A percentile compares a stretch with the other conserved stretches of the same genome.
phyloP scores from a whole-genome alignment of 2,329 filamentous ascomycete genomes.

The Eurotiales sp. region DNA sequence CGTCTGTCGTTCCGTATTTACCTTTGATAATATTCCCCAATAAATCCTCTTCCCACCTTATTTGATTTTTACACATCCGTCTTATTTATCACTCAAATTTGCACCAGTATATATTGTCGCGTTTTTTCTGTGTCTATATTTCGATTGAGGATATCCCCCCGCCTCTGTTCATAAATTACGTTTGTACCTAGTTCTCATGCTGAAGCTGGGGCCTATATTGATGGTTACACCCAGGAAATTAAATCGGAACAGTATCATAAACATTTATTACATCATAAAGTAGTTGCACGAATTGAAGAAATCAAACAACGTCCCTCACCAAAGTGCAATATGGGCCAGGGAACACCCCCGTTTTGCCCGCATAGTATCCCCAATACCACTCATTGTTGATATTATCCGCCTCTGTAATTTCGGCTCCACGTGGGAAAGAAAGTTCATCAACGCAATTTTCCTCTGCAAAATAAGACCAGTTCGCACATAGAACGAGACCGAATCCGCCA shows the following conservation, averaged over 20 bases:
- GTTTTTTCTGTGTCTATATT: too few relatives aligned
- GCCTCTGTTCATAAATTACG: neutral
- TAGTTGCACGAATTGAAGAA: neutral
- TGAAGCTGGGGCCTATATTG: too few relatives aligned
- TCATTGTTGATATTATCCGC: slow-evolving; percentile 84
- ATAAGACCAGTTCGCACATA: slow-evolving; percentile 71
- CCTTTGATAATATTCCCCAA: neutral
- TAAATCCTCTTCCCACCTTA: too few relatives aligned
- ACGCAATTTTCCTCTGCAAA: slow-evolving; percentile 56
- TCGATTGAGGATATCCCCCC: neutral
- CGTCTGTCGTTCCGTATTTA: neutral
- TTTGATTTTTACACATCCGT: too few relatives aligned
- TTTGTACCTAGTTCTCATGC: too few relatives aligned
- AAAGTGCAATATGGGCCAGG: slow-evolving; percentile 70
- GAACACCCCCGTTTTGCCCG: slow-evolving; percentile 74
- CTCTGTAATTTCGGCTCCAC: slow-evolving; percentile 76
- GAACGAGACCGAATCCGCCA: slow-evolving; percentile 65
- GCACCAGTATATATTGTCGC: too few relatives aligned
- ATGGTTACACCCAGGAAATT: too few relatives aligned
- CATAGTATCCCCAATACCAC: slow-evolving; percentile 86
- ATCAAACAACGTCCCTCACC: slow-evolving; percentile 33
- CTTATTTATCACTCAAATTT: too few relatives aligned
- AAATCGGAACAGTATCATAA: neutral
- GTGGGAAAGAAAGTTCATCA: slow-evolving; percentile 82
- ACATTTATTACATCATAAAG: neutral